Conservation (phyloP, 768 basidiomycete species). For the Lentinula aciculospora region DNA sequence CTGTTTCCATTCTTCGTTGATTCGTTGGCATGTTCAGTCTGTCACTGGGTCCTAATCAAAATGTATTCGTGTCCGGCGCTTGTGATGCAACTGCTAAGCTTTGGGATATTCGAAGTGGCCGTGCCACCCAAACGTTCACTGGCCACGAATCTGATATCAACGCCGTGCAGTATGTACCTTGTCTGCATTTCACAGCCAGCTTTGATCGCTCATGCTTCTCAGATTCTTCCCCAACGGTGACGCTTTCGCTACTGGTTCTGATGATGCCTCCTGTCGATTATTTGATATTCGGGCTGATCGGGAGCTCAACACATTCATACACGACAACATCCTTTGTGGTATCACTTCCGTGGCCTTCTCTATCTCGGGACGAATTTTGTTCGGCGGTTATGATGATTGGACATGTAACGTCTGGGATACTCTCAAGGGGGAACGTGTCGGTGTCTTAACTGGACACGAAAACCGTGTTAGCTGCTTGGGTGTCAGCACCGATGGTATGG, state of each 20-base stretch:
- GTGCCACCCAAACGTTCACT: conserved; percentile 97
- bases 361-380: conserved; percentile 93
- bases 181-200: conserved; percentile 6
- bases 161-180: conserved; percentile 81
- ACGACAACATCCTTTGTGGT: conserved; percentile 98
- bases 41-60: conserved; percentile 91
- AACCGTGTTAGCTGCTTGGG: conserved; percentile 97
- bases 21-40: conserved; percentile 46
- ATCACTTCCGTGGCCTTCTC: conserved; percentile 99
- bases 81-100: conserved; percentile 98
- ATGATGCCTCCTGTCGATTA: conserved; percentile 96
- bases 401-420: conserved; percentile 99
- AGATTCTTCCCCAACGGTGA: conserved; percentile 99
- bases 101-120: conserved; percentile 98
- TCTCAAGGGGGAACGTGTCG: conserved; percentile 95
- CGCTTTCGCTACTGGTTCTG: conserved; percentile 97
- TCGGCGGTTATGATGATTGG: conserved; percentile 99
- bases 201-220: conserved; percentile 12
- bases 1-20: conserved; percentile 3
- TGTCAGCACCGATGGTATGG: conserved; percentile 95
- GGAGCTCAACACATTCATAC: conserved; percentile 93
- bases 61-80: conserved; percentile 96
- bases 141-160: conserved; percentile 99
- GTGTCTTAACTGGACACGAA: conserved; percentile 96
- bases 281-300: conserved; percentile 98